phyloP scores from a whole-genome alignment of 2,329 filamentous ascomycete genomes.

The Hymenoscyphus scutula region DNA sequence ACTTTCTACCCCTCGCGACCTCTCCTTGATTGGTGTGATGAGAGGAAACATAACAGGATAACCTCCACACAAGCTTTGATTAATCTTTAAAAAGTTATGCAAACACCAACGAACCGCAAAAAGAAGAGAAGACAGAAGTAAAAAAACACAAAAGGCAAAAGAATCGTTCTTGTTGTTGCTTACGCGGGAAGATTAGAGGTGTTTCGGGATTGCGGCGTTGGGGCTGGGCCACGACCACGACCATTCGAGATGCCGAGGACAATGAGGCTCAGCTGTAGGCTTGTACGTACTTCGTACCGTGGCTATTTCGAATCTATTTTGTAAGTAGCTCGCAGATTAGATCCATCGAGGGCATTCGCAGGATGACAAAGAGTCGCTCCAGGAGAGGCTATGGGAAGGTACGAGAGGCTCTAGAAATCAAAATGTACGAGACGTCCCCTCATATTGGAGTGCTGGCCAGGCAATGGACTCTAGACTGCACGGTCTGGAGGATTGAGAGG shows the following conservation, averaged over 20 bases:
- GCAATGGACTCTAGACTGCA: too few relatives aligned
- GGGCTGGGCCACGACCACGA: too few relatives aligned
- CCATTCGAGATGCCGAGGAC: background rate
- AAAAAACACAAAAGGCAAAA: background rate
- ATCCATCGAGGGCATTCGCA: background rate
- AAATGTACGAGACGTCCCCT: background rate
- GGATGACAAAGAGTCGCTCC: background rate
- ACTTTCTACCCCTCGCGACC: background rate
- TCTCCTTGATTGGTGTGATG: background rate
- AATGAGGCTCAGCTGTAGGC: background rate
- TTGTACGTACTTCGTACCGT: background rate
- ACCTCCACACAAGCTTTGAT: background rate
- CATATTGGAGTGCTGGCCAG: background rate
- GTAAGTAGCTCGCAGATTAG: background rate
- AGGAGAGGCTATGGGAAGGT: background rate
- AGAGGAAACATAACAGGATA: background rate
- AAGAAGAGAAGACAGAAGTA: background rate
- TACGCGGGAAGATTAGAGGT: background rate
- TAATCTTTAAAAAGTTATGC: background rate
- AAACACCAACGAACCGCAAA: background rate
- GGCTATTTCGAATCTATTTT: too few relatives aligned
- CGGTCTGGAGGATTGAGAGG: background rate
- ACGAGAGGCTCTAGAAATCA: background rate
- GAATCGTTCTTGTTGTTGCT: background rate
- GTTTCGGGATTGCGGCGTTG: conserved; percentile 5